Conservation (phyloP, 2,329 filamentous ascomycete genomes). For the Sporothrix brunneoviolacea region DNA sequence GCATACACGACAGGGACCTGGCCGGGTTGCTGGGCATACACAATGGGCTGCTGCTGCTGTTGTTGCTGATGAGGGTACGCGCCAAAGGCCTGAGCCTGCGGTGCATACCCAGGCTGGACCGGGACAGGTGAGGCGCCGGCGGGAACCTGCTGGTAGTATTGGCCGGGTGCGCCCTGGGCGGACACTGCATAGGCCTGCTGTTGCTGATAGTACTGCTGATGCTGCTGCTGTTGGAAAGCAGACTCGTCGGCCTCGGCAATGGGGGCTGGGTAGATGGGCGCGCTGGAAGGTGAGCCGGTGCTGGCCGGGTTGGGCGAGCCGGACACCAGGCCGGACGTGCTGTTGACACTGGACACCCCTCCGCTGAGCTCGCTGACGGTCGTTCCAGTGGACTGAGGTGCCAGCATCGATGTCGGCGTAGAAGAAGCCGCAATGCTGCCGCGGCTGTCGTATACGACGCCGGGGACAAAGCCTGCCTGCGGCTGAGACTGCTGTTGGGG, state of each 20-base stretch:
- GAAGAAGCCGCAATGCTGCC: not conserved
- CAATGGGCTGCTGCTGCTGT: no score
- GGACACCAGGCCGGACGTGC: not conserved
- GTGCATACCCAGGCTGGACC: no score
- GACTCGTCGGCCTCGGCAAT: slow-evolving; percentile 19
- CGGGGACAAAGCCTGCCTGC: not conserved
- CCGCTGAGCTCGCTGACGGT: slow-evolving; percentile 19
- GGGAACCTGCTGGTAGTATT: slow-evolving; percentile 4
- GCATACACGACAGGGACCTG: no score
- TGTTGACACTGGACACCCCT: slow-evolving; percentile 7
- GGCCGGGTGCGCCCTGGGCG: not conserved
- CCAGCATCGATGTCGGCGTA: slow-evolving; percentile 5
- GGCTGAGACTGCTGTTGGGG: not conserved
- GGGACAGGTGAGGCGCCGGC: no score
- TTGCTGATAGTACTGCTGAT: slow-evolving; percentile 6
- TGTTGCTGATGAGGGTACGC: no score
- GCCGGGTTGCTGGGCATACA: no score
- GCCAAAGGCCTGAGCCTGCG: no score
- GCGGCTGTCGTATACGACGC: no score
- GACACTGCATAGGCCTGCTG: slow-evolving; percentile 2
- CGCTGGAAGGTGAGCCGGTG: slow-evolving; percentile 1
- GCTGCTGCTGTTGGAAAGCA: not conserved
- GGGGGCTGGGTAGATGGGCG: slow-evolving; percentile 9
- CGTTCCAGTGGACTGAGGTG: slow-evolving; percentile 18
- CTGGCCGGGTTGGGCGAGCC: not conserved